phyloP scores from a whole-genome alignment of 495 filamentous ascomycete species.

The Trichocladium uniseriatum region DNA sequence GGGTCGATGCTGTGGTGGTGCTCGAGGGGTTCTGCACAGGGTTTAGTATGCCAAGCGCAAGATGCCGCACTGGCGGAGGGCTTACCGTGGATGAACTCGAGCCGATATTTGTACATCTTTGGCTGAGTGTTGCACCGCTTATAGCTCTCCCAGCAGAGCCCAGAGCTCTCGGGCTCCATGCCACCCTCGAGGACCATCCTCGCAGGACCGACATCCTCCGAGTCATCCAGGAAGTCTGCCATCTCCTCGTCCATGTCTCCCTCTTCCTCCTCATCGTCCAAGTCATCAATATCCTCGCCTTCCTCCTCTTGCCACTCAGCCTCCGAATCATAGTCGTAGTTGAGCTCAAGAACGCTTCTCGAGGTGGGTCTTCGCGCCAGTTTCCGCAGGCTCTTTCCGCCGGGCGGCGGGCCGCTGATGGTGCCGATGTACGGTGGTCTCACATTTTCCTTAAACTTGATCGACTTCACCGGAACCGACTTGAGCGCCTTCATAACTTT shows the following conservation, averaged over 20 bases:
- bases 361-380: slow-evolving; percentile 63
- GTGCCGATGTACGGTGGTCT: slow-evolving; percentile 87
- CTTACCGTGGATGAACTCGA: slow-evolving; percentile 67
- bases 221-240: slow-evolving; percentile 70
- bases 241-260: slow-evolving; percentile 55
- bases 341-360: slow-evolving; percentile 52
- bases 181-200: slow-evolving; percentile 47
- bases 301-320: slow-evolving; percentile 66
- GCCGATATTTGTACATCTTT: slow-evolving; percentile 47
- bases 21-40: slow-evolving; percentile 23
- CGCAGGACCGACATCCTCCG: slow-evolving; percentile 41
- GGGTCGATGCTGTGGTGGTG: slow-evolving; percentile 63
- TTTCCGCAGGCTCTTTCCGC: slow-evolving; percentile 34
- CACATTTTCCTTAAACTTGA: slow-evolving; percentile 80
- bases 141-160: slow-evolving; percentile 70
- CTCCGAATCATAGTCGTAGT: slow-evolving; percentile 96
- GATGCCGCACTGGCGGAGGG: background rate
- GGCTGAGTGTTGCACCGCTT: slow-evolving; percentile 32
- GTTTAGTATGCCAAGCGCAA: slow-evolving; percentile 5
- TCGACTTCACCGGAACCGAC: slow-evolving; percentile 59
- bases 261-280: slow-evolving; percentile 71
- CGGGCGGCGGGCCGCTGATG: slow-evolving; percentile 50
- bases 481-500: slow-evolving; percentile 46
- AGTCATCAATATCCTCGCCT: slow-evolving; percentile 50
- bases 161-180: slow-evolving; percentile 64